Percentiles rank a stretch among this genome's conserved stretches.
Evolutionary conservation across 2,329 filamentous ascomycete genomes (phyloP).

Genomic region (Coniella vitis): DNA sequence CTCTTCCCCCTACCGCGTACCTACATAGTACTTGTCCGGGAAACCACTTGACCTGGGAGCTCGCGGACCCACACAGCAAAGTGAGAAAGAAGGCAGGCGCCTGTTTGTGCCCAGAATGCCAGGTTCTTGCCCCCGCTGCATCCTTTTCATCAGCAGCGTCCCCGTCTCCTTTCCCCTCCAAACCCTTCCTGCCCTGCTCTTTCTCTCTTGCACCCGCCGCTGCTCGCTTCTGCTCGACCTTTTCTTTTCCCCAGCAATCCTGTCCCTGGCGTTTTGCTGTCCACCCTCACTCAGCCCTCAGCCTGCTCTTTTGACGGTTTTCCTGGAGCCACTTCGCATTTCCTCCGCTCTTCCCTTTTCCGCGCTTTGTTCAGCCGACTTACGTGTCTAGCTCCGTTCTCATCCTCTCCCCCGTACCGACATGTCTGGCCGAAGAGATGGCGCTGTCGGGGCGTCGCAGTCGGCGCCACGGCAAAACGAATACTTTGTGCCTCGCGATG

Average conservation of each 20-base stretch:
- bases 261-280: neutral
- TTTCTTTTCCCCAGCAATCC: neutral
- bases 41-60: too few relatives aligned
- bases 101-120: neutral
- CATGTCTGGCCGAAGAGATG: conserved; percentile 32
- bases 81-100: neutral
- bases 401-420: conserved; percentile 18
- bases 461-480: conserved; percentile 57
- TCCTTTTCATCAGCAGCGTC: conserved; percentile 13
- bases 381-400: conserved; percentile 5
- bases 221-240: conserved; percentile 3
- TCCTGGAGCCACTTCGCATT: neutral
- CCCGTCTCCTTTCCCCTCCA: conserved; percentile 13
- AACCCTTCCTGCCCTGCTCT: neutral
- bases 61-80: neutral
- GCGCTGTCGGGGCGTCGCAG: conserved; percentile 21
- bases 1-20: too few relatives aligned
- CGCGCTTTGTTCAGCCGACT: neutral
- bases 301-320: neutral
- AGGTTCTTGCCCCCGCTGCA: conserved; percentile 5
- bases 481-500: conserved; percentile 73
- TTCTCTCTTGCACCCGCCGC: neutral
- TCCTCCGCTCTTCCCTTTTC: neutral
- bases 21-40: too few relatives aligned
- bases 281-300: neutral